Conservation (phyloP, 768 basidiomycete genomes). For the Boletellus sp. region DNA sequence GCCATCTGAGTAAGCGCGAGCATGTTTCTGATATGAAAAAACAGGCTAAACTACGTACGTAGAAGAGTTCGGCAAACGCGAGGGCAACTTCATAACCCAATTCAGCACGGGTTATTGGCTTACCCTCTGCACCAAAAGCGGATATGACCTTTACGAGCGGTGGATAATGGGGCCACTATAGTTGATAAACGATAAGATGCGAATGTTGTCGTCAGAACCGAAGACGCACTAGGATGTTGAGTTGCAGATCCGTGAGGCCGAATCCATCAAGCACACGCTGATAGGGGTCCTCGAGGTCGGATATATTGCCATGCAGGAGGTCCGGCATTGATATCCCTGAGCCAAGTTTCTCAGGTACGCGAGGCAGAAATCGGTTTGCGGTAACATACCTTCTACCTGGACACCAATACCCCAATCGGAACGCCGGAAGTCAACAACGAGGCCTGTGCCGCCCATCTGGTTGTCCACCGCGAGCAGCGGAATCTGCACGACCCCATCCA, state of each 20-base stretch:
- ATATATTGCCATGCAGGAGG: constrained; percentile 19
- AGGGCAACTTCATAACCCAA: constrained; percentile 28
- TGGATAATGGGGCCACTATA: constrained; percentile 27
- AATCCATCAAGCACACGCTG: constrained; percentile 23
- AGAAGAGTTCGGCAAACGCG: constrained; percentile 30
- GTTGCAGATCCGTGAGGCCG: constrained; percentile 10
- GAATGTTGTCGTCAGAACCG: neutral
- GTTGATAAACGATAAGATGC: neutral
- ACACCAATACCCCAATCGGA: constrained; percentile 25
- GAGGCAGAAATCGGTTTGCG: neutral
- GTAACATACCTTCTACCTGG: constrained; percentile 15
- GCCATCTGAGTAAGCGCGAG: constrained; percentile 5
- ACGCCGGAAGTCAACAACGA: constrained; percentile 19
- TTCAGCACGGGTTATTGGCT: constrained; percentile 19
- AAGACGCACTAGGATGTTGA: constrained; percentile 24
- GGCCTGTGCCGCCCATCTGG: constrained; percentile 13
- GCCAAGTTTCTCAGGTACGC: neutral
- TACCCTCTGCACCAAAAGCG: constrained; percentile 16
- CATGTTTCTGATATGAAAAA: neutral
- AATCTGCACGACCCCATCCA: constrained; percentile 19
- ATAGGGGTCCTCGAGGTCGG: constrained; percentile 16
- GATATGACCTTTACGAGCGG: constrained; percentile 23
- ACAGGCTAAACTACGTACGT: constrained; percentile 13
- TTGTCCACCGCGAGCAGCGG: constrained; percentile 25
- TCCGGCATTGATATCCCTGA: constrained; percentile 27